Base-by-base conservation (phyloP, 495 filamentous ascomycete genomes). In the Penicillium turbatum region DNA sequence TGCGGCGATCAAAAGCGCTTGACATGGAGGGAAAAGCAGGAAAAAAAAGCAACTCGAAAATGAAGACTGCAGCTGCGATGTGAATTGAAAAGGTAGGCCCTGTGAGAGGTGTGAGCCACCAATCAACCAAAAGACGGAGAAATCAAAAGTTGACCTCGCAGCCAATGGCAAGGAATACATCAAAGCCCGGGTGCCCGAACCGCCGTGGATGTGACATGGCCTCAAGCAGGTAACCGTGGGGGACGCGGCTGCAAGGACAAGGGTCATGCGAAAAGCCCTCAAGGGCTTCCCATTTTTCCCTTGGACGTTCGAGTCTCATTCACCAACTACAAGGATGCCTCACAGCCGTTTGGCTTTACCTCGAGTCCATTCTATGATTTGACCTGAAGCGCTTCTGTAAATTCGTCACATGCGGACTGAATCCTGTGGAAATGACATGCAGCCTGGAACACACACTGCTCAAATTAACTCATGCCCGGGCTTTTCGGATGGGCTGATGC, bases 161-260 rank as follows among this genome's bases (percentile, higher is more conserved):
- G 26, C 59, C 53, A 60, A 62, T 62, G 7, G 47, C 47, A 56
- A 12, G 17, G n/a, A 51, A 15, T 35, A 24, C 34, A 41, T 21
- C 26, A 1, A 17, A 5, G n/a, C 12, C 39, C 51, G 15, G 13
- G 27, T 16, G 15, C 41, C 51, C 32, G 49, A 62, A 54, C 51
- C 54, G 47, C 54, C 54, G 39, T 43, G 44, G 51, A 45, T 52
- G 38, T 31, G 38, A 44, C 49, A 47, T 46, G 19, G 29, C 38
- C 30, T 46, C 47, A 53, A 43, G 62, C 51, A 60, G 52, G 53
- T 60, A 53, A 38, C 60, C 62, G 60, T 52, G 29, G 43, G 36
- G 48, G 19, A 13, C 8, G 31, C 37, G 21, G 37, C 51, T 37
- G 32, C 42, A 54, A 48, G 63, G 52, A 61, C 52, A 51, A 39